These are phyloP conservation scores for Suaeda aralocaspica DNA, from an alignment of 148 eudicot genomes.

Conservation along the genomic window DNA sequence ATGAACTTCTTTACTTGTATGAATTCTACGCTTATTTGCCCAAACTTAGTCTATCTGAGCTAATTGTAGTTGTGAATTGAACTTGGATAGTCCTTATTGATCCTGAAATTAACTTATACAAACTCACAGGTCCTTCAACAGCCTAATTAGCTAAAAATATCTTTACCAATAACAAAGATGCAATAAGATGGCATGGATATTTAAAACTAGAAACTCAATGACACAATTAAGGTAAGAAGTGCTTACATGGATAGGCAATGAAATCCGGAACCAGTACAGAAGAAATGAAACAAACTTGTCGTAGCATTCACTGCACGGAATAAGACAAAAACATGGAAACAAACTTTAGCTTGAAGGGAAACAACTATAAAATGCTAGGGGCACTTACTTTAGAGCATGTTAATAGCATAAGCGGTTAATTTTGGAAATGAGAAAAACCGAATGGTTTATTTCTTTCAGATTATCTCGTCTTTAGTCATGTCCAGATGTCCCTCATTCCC, in stretches of 20 bases:
- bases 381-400: not conserved
- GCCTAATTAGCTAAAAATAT: not conserved
- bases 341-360: not conserved
- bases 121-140: not conserved
- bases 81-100: no score
- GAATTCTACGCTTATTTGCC: no score
- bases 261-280: conserved; percentile 87
- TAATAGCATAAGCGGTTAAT: no score
- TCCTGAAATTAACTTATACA: no score
- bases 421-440: not conserved
- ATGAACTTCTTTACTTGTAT: no score
- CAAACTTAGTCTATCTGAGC: no score
- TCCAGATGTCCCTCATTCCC: no score
- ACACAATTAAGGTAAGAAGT: not conserved
- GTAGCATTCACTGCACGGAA: conserved; percentile 70
- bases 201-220: not conserved
- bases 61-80: no score
- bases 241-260: conserved; percentile 65
- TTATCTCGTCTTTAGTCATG: not conserved
- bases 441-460: not conserved
- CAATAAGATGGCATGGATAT: no score
- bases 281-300: conserved; percentile 76
- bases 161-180: not conserved
- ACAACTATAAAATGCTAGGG: not conserved
- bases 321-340: not conserved